Percentiles rank a stretch among this genome's conserved stretches.
phyloP scores from a whole-genome alignment of 345 rosid genomes.

The Brassica juncea region DNA sequence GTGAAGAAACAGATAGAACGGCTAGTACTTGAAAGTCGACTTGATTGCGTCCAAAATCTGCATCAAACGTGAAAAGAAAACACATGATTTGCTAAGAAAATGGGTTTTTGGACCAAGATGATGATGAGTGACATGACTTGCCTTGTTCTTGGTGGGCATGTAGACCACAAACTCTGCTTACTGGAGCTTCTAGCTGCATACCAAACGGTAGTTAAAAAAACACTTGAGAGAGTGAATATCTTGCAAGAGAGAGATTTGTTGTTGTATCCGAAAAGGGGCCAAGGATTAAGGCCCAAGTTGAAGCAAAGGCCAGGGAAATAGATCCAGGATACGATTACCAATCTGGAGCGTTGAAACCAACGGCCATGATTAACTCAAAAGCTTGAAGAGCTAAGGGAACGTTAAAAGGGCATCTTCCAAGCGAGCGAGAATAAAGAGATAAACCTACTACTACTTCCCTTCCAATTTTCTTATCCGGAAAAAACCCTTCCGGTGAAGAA shows the following conservation, averaged over 20 bases:
- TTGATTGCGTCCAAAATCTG: slow-evolving; percentile 87
- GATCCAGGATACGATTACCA: slow-evolving; percentile 5
- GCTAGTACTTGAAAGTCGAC: slow-evolving; percentile 23
- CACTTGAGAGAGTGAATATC: too few species aligned
- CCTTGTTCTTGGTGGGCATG: slow-evolving; percentile 88
- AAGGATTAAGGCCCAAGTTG: neutral
- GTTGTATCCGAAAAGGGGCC: neutral
- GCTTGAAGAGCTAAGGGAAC: slow-evolving; percentile 18
- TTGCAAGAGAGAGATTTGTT: neutral
- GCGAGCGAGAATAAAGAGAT: slow-evolving; percentile 22
- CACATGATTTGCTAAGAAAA: neutral
- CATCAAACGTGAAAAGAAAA: slow-evolving; percentile 18
- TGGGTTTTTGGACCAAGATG: neutral
- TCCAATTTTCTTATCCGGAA: slow-evolving; percentile 27
- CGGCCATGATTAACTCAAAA: slow-evolving; percentile 47
- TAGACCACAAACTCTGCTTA: slow-evolving; percentile 29
- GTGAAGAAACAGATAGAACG: neutral
- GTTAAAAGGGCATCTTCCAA: slow-evolving; percentile 5
- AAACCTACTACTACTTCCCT: slow-evolving; percentile 25
- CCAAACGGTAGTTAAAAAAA: too few species aligned
- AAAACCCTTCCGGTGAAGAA: slow-evolving; percentile 9
- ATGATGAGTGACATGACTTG: slow-evolving; percentile 12
- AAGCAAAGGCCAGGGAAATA: neutral
- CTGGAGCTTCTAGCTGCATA: too few species aligned
- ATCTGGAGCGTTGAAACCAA: slow-evolving; percentile 36